Evolutionary conservation across 1,284 basidiomycete species (phyloP).

Genomic region (Wolfiporia cocos): DNA sequence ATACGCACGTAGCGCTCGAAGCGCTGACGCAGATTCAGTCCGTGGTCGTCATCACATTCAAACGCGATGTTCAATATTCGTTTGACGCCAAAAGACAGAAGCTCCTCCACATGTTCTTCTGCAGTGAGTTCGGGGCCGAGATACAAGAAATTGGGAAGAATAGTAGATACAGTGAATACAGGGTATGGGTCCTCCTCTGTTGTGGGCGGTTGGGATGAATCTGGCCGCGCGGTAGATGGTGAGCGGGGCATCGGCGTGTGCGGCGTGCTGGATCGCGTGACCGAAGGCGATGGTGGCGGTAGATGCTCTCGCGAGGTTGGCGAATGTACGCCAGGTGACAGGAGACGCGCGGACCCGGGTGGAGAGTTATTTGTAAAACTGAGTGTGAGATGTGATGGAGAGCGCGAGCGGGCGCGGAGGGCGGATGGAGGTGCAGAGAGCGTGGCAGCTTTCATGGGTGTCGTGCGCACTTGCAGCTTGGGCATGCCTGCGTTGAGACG

Average conservation of each 20-base stretch:
- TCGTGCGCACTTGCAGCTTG: conserved; percentile 54
- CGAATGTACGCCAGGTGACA: conserved; percentile 13
- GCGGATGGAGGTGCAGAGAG: conserved; percentile 45
- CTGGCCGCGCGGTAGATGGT: conserved; percentile 53
- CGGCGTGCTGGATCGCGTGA: conserved; percentile 21
- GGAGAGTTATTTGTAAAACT: conserved; percentile 51
- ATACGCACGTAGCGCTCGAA: conserved; percentile 86
- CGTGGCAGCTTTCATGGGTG: conserved; percentile 50
- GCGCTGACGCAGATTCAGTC: conserved; percentile 52
- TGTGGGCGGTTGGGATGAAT: conserved; percentile 45
- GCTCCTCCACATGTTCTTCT: conserved; percentile 67
- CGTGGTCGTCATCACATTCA: conserved; percentile 85
- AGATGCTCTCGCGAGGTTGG: conserved; percentile 12
- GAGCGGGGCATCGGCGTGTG: conserved; percentile 35
- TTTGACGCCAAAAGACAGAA: conserved; percentile 75
- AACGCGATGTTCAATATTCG: conserved; percentile 88
- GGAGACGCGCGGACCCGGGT: conserved; percentile 39
- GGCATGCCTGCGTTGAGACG: conserved; percentile 39
- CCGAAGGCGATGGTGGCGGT: conserved; percentile 29
- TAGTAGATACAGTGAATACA: conserved; percentile 76
- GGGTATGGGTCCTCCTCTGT: conserved; percentile 53
- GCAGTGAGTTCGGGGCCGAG: conserved; percentile 85
- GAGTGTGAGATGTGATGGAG: conserved; percentile 58
- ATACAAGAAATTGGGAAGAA: conserved; percentile 86
- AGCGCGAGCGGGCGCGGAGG: conserved; percentile 37